Evolutionary conservation across 441 rosid genomes (phyloP), one percentile per base, ranked within the genome.

Genomic region (Omphalea diandra): DNA sequence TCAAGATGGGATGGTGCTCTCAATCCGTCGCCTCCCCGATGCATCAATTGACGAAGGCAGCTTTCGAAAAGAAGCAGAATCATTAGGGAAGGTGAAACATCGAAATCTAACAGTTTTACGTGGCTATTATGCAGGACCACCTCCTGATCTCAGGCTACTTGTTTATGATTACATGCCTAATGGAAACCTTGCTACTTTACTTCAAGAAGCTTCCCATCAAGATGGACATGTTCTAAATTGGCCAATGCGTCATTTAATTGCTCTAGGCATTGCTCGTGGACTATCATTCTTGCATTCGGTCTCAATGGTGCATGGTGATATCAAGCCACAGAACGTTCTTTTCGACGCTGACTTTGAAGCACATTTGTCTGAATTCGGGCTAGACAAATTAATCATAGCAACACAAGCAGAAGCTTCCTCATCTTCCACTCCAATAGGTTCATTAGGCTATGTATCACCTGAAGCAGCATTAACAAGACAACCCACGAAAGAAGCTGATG

Each of bases 171-270:
- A 93, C 87, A 93, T 93, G 98, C 98, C 98, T 0, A 93, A 93
- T 26, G 98, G 97, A 32, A 93, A 87, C 76, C 86, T 93, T 9
- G 90, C 91, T 36, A 93, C 98, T 2, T 82, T 93, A 55, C 96
- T 93, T 38, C 98, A 89, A 75, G 98, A 93, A 79, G 97, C 97
- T 53, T 89, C 97, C 1, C 97, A 93, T 76, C 96, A 90, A 71
- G 98, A 93, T 62, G 98, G 98, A 0, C 98, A 93, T 73, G 95
- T 93, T 63, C 79, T 93, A 24, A 93, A 93, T 76, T 93, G 98
- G 98, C 98, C 97, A 58, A 93, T 93, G 98, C 98, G 98, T 26
- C 98, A 93, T 75, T 83, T 93, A 36, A 91, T 93, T 22, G 94
- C 96, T 2, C 89, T 93, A 0, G 98, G 97, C 26, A 85, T 91